Base-by-base conservation (phyloP, 2,329 filamentous ascomycete species). In the Pseudogymnoascus sp. region DNA sequence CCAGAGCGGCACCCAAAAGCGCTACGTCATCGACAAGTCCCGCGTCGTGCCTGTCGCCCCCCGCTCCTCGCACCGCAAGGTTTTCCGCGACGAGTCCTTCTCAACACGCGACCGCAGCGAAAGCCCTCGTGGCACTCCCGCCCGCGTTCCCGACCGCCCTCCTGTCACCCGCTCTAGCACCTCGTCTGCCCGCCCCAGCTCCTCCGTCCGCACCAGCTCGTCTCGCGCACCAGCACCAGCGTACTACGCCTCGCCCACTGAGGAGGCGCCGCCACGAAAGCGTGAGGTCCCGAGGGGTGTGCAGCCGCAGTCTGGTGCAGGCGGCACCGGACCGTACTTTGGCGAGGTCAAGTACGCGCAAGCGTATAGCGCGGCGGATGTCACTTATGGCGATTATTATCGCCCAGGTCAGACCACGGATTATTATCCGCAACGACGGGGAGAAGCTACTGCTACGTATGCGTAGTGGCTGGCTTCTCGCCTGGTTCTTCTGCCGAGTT, bases 21-120 rank as follows among this genome's bases (percentile, higher is more conserved):
- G 68, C 15, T 73, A 71, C 57, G 64, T 68, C 19, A 65, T 72
- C 17, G 65, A 67, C 8, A 65, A 69, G 50, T 68, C 68, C 17
- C 67, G 68, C 15, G 64, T 64, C 4, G 62, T 70, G 10, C 70
- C 70, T 7, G 61, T 68, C 23, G 21, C 44, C 23, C n/a, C 26
- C 31, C 31, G 38, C 28, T 57, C 44, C 35, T n/a, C 36, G 53
- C 69, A 69, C 60, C 69, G 70, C 40, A 63, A 66, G 3, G 68
- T 66, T 5, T 50, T 66, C 40, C 64, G 63, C 10, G 66, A 69
- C 23, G 66, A 66, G 11, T 47, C 61, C 9, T 68, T 67, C 36
- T 61, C 64, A 40, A n/a, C 26, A 19, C 68, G 66, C 59, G 66
- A 68, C 63, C 70, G 70, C 44, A 69, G 65, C 59, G 64, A 66